Evolutionary conservation across 176 grass and related monocot species (phyloP), one percentile per base, ranked within the genome.

Genomic region (Olyra latifolia): DNA sequence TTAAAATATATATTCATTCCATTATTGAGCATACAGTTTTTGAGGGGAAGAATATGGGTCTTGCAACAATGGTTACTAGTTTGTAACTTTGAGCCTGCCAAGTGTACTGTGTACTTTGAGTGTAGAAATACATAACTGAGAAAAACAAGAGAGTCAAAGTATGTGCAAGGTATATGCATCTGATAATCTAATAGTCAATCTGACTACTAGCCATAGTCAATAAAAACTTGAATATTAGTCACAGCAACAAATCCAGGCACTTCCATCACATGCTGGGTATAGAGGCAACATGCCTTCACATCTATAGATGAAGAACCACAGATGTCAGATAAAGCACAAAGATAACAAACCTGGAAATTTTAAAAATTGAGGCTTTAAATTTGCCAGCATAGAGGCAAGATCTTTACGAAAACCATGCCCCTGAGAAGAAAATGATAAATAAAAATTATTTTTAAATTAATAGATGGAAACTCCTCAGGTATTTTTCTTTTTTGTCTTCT

Each of bases 331-430:
- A 35, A 63, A 75, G 89, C 42, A 23, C 59, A 83, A 76, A 54
- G 53, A 54, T 44, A 17, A 54, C 58, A 82, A 76, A 97, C 95
- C 92, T 91, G 95, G 95, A 76, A 94, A 97, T 87, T 91, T 94
- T 62, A 97, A 86, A 88, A 91, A 94, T 69, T 64, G 74, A 75
- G 95, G 95, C 60, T 89, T 94, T 76, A 97, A 76, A 86, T 89
- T 85, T 87, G 83, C 95, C 16, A 97, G 73, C 95, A 97, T 92
- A 49, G 89, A 78, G 12, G 76, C 80, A 72, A 94, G 87, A 56
- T 94, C 95, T 80, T 82, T 94, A 82, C 95, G 86, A 40, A 87
- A 97, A 82, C 87, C 91, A 46, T 97, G 91, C 17, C 89, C 92
- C 95, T 97, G 85, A 60, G 70, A 58, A 58, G 23, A 42, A 67